Evolutionary conservation across 495 filamentous ascomycete species (phyloP), one percentile per base, ranked within the genome.

Genomic region (Podospora appendiculata): DNA sequence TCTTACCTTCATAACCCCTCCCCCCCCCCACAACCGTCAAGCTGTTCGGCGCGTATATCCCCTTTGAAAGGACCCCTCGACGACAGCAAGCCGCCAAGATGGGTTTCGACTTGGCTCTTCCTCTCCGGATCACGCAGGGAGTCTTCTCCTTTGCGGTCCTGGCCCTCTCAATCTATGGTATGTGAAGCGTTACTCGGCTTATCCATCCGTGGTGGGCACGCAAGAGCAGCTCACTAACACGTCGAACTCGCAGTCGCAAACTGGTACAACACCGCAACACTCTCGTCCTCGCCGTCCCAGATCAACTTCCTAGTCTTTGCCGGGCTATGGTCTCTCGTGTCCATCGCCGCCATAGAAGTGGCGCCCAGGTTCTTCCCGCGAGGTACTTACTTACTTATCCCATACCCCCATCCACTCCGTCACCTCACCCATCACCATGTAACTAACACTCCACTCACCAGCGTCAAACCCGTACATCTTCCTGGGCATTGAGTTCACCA

Each of bases 261-360:
- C 57, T 79, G 76, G 76, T 78, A 80, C 60, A 71, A 75, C 50
- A 64, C 63, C 45, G 68, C 70, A 38, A 74, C 68, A 16, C 47
- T 70, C 44, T 69, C 70, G 19, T 33, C 66, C 33, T 71, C 76
- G 39, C 84, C 84, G 7, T 62, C 71, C 4, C 71, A 79, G 56
- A 70, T 90, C 72, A 85, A 86, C 73, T 89, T 87, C 73, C 74
- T 90, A 55, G 65, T 93, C 68, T 86, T 87, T 67, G 64, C 72
- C 51, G 71, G 81, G 46, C 58, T 85, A 53, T 87, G 84, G 76
- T 84, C 87, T 12, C 74, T 76, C 35, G 8, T 91, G 53, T 82
- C 85, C 1, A 65, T 86, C 41, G 67, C 74, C 47, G 86, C 84
- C 68, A 78, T 93, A n/a, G 72, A 79, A 53, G 32, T 87, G 32